Conservation (phyloP, 352 stramenopile genomes). For the Phytophthora capsici region DNA sequence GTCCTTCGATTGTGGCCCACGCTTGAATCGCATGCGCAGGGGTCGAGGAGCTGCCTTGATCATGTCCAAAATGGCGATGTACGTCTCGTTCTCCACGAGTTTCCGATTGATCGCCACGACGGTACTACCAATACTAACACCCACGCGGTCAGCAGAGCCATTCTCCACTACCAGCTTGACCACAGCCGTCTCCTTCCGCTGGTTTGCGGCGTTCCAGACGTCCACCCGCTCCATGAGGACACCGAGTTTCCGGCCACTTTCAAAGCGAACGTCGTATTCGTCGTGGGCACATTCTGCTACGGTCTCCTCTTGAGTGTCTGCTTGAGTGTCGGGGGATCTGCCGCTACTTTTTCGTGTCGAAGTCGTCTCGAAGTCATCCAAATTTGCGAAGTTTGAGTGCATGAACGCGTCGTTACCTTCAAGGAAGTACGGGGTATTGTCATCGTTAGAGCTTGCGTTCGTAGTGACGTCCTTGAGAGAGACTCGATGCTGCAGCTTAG, state of each 20-base stretch:
- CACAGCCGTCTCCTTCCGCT: conserved; percentile 67
- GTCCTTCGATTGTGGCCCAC: conserved; percentile 69
- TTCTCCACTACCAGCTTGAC: conserved; percentile 87
- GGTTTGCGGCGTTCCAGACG: conserved; percentile 62
- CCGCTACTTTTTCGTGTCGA: conserved; percentile 12
- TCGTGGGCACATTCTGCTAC: conserved; percentile 46
- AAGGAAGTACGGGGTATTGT: conserved; percentile 69
- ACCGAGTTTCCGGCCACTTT: conserved; percentile 77
- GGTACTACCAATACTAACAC: conserved; percentile 68
- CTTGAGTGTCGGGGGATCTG: conserved; percentile 10
- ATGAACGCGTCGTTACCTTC: conserved; percentile 70
- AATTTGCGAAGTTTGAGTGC: conserved; percentile 61
- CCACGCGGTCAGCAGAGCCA: conserved; percentile 70
- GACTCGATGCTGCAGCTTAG: conserved; percentile 35
- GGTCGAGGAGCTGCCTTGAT: conserved; percentile 81
- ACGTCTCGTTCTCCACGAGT: conserved; percentile 60
- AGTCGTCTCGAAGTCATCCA: conserved; percentile 58
- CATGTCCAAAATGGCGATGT: conserved; percentile 72
- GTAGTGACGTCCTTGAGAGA: conserved; percentile 49
- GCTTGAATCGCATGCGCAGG: conserved; percentile 77
- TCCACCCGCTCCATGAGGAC: conserved; percentile 86
- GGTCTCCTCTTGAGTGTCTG: conserved; percentile 26
- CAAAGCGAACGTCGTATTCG: conserved; percentile 84
- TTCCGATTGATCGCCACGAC: conserved; percentile 78
- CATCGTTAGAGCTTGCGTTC: conserved; percentile 19